These are phyloP conservation scores for Aureobasidium sp. DNA, from an alignment of 2,329 filamentous ascomycete species.

Conservation along the genomic window DNA sequence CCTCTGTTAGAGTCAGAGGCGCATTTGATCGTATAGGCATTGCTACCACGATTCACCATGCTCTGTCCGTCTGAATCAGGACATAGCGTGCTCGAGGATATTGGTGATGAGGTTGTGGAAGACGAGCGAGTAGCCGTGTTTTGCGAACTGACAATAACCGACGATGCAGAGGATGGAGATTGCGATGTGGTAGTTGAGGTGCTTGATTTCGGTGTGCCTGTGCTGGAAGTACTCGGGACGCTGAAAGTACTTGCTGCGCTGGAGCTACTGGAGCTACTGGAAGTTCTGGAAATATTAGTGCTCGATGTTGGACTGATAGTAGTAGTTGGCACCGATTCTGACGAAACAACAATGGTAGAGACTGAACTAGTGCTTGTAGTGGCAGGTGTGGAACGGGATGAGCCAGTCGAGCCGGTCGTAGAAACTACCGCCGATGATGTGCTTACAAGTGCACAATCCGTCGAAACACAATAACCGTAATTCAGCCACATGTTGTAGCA, in stretches of 20 bases:
- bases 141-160: not conserved
- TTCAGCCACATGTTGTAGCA: slow-evolving; percentile 19
- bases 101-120: not conserved
- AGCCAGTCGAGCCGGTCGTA: not conserved
- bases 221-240: not conserved
- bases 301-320: not conserved
- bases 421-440: not conserved
- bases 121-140: not conserved
- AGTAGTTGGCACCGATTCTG: slow-evolving; percentile 28
- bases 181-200: not conserved
- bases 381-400: slow-evolving; percentile 2
- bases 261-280: not conserved
- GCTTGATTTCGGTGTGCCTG: not conserved
- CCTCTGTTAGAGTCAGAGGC: slow-evolving; percentile 6
- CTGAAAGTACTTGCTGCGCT: too few relatives aligned
- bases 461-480: slow-evolving; percentile 21
- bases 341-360: slow-evolving; percentile 39
- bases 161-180: not conserved
- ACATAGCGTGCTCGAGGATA: slow-evolving; percentile 13
- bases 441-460: slow-evolving; percentile 11
- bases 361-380: slow-evolving; percentile 28
- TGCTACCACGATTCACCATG: not conserved
- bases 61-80: slow-evolving; percentile 12
- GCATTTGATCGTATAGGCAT: slow-evolving; percentile 9
- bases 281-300: not conserved